Percentiles rank a stretch among this genome's conserved stretches.
Conservation (phyloP, 495 filamentous ascomycete species). For the Trypethelium eluteriae region DNA sequence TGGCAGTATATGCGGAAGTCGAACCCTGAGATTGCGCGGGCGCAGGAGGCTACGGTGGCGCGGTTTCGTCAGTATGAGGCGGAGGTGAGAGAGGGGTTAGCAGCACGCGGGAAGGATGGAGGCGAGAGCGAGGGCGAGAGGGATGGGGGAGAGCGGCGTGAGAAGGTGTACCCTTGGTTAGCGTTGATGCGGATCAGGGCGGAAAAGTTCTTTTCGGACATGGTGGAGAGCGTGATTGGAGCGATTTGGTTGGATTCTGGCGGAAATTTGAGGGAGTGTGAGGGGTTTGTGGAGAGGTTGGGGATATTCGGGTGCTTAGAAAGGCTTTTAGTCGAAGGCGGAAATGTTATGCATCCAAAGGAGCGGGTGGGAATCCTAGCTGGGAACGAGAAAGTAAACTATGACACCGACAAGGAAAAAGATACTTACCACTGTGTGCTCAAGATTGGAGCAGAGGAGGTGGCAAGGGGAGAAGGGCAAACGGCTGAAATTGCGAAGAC, state of each 20-base stretch:
- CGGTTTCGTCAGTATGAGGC: constrained; percentile 46
- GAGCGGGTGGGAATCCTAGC: constrained; percentile 57
- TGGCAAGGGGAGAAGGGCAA: constrained; percentile 37
- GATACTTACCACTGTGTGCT: constrained; percentile 44
- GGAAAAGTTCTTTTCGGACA: constrained; percentile 78
- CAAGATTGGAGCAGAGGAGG: constrained; percentile 41
- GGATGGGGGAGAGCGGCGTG: constrained; percentile 40
- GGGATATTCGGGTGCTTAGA: constrained; percentile 59
- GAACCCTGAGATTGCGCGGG: constrained; percentile 37
- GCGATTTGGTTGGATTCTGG: constrained; percentile 76
- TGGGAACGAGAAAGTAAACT: constrained; percentile 44
- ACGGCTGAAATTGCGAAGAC: constrained; percentile 42
- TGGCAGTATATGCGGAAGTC: constrained; percentile 64
- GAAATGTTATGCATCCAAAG: constrained; percentile 67
- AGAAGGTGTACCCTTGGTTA: constrained; percentile 64
- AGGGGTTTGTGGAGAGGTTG: constrained; percentile 50
- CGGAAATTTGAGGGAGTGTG: constrained; percentile 51
- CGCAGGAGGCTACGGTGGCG: constrained; percentile 39
- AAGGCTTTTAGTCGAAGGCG: constrained; percentile 49
- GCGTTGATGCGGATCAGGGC: constrained; percentile 55
- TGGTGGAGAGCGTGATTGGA: constrained; percentile 73
- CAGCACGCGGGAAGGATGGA: constrained; percentile 27
- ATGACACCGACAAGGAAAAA: constrained; percentile 30
- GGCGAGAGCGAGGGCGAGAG: constrained; percentile 35
- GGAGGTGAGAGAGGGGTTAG: constrained; percentile 45